Evolutionary conservation across 495 filamentous ascomycete species (phyloP).

Genomic region (Filosporella fistucella): DNA sequence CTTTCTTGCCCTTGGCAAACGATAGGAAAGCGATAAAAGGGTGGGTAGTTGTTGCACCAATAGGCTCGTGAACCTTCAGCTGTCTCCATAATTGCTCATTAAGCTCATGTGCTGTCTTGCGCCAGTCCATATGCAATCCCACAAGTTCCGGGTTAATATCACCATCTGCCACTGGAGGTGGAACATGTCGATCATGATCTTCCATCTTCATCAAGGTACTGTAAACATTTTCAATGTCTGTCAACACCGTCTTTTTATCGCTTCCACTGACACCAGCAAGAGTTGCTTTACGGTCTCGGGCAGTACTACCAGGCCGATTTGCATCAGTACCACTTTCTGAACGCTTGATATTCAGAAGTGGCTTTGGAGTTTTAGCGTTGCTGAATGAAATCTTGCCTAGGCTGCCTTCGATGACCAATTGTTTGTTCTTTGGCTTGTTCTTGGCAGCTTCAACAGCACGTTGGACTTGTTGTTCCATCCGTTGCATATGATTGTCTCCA

Average conservation of each 20-base stretch:
- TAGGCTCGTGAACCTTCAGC: constrained; percentile 87
- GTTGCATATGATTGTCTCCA: constrained; percentile 92
- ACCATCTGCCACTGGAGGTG: constrained; percentile 58
- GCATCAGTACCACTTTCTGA: constrained; percentile 59
- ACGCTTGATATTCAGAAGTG: constrained; percentile 91
- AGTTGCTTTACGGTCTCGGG: constrained; percentile 39
- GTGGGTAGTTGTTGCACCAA: constrained; percentile 69
- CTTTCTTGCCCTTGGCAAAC: constrained; percentile 93
- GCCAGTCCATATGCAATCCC: constrained; percentile 68
- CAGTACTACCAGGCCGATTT: constrained; percentile 18
- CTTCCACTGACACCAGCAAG: constrained; percentile 41
- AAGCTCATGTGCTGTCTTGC: constrained; percentile 60
- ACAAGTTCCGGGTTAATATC: constrained; percentile 57
- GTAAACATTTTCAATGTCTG: constrained; percentile 84
- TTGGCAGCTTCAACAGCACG: constrained; percentile 96
- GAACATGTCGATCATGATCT: constrained; percentile 87
- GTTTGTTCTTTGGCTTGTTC: constrained; percentile 93
- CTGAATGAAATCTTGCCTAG: constrained; percentile 98
- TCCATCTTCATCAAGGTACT: constrained; percentile 85
- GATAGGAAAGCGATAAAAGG: constrained; percentile 97
- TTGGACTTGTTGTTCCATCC: constrained; percentile 99
- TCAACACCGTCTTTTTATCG: constrained; percentile 77
- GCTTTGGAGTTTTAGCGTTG: constrained; percentile 94
- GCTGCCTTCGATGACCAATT: constrained; percentile 97
- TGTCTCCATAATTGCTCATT: constrained; percentile 78